Percentiles rank a stretch among this genome's conserved stretches.
phyloP scores from a whole-genome alignment of 768 basidiomycete genomes.

The Amanita pseudoporphyria region DNA sequence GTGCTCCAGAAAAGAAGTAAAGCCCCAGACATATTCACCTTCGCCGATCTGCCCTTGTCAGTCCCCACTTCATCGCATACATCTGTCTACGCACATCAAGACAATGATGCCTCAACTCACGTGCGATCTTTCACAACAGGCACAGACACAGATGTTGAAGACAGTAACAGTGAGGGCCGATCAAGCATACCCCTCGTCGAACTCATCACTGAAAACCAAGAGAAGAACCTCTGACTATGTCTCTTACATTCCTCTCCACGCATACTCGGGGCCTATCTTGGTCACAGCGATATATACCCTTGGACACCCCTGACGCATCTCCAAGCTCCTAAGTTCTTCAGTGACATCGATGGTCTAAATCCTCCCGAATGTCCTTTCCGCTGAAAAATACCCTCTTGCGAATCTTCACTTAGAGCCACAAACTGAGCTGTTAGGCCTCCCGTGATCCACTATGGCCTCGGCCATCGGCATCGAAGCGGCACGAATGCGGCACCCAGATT shows the following conservation, averaged over 20 bases:
- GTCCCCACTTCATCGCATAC: too few species aligned
- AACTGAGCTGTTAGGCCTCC: too few species aligned
- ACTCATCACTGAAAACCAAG: constrained; percentile 31
- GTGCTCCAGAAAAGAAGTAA: constrained; percentile 53
- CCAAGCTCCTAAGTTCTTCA: too few species aligned
- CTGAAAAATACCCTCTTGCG: too few species aligned
- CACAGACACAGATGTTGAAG: too few species aligned
- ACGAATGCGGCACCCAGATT: constrained; percentile 17
- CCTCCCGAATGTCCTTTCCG: too few species aligned
- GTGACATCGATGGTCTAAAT: constrained; percentile 72
- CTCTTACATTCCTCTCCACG: constrained; percentile 58
- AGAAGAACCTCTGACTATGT: constrained; percentile 52
- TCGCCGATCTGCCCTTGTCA: too few species aligned
- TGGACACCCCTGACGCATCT: constrained; percentile 66
- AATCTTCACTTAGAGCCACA: too few species aligned
- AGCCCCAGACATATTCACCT: constrained; percentile 62
- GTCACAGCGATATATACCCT: too few species aligned
- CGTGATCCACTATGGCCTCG: background rate
- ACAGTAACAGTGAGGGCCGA: background rate
- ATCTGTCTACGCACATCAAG: constrained; percentile 32
- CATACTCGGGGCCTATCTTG: constrained; percentile 53
- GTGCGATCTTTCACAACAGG: background rate
- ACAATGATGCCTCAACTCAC: constrained; percentile 41
- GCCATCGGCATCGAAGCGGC: constrained; percentile 17
- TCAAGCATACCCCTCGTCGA: background rate